Evolutionary conservation across 1,284 basidiomycete species (phyloP), one percentile per base, ranked within the genome.

Genomic region (Cryptococcus sp.): DNA sequence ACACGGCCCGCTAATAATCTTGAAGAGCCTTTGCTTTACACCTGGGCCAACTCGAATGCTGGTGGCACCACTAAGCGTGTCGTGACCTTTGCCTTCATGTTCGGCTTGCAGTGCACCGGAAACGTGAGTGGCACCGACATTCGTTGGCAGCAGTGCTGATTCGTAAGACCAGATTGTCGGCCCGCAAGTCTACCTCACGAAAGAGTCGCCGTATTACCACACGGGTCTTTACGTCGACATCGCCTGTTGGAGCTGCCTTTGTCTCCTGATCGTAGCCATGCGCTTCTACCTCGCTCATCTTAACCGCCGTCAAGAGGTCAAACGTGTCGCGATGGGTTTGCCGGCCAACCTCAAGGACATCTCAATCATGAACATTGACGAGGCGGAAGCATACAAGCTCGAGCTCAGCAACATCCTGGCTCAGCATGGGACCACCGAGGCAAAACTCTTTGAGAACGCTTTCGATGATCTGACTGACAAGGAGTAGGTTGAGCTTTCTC

Each of bases 141-240:
- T n/a, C 41, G 41, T 19, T 44, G 8, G 5, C 8, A 34, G 29
- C 41, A 22, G 41, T 44, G 13, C 41, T 44, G 41, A 44, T 8
- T 7, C 29, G 29, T 13, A 10, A 34, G 29, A n/a, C 2, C 22
- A 44, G 41, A 61, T 67, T 20, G 56, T 65, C 22, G 66, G 65
- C 25, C 62, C 63, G 3, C 60, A 63, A 53, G 62, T 70, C 16
- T 67, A 65, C 43, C 47, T 68, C 6, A 50, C 54, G 17, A 45
- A 48, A 19, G 66, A 68, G 40, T 53, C 57, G 19, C 68, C 68
- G 3, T 57, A 65, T 48, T 65, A 65, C 55, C 50, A 57, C 48
- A 59, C 64, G 38, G 68, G 69, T 26, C 59, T 70, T n/a, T 63
- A 66, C 50, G 63, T 68, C 53, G 66, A 67, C 52, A 65, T 70